Conservation (phyloP, 305 asterid genomes). For the Fraxinus floribunda region DNA sequence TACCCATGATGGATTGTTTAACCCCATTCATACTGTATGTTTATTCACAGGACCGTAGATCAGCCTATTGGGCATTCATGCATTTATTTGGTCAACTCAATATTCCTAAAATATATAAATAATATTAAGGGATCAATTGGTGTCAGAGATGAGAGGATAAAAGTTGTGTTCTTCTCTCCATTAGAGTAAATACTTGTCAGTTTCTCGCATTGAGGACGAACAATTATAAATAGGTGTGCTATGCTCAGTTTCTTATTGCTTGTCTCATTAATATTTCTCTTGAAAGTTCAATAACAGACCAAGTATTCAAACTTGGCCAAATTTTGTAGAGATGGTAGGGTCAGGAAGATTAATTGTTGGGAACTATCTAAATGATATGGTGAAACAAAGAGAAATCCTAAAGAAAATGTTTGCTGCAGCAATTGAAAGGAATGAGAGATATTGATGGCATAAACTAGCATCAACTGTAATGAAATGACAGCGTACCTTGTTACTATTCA, state of each 20-base stretch:
- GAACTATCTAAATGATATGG: not conserved
- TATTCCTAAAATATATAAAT: not conserved
- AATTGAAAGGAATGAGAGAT: not conserved
- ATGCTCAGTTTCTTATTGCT: not conserved
- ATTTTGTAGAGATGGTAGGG: not conserved
- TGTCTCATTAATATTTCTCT: not conserved
- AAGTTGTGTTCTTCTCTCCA: not conserved
- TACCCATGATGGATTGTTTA: not conserved
- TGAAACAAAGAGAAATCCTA: not conserved
- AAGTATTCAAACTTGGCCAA: not conserved
- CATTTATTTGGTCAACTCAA: not conserved
- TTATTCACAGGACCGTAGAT: not conserved
- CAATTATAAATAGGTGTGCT: not conserved
- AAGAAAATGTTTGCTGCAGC: not conserved
- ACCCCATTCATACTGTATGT: not conserved
- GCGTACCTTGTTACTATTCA: conserved; percentile 70
- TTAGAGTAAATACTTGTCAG: not conserved
- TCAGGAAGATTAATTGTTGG: not conserved
- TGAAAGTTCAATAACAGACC: not conserved
- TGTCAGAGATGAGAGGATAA: not conserved
- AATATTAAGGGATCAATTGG: not conserved
- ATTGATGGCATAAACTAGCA: not conserved
- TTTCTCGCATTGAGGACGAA: not conserved
- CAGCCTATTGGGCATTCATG: not conserved
- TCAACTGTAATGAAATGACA: not conserved